Percentiles rank a stretch among this genome's conserved stretches.
These are phyloP conservation scores for Salix dunnii DNA, from an alignment of 345 rosid species.

Conservation along the genomic window DNA sequence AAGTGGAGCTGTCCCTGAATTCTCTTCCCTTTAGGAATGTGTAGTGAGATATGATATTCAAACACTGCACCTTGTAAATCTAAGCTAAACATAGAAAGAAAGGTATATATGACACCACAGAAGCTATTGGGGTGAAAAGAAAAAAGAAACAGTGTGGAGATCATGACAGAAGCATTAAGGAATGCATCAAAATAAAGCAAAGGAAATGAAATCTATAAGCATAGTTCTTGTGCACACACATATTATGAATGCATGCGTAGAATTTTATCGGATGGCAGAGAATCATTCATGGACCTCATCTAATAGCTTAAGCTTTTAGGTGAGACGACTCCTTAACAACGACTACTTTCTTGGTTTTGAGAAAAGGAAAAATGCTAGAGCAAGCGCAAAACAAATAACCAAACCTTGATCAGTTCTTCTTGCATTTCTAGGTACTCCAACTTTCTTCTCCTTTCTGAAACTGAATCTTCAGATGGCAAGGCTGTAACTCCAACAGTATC, in stretches of 20 bases:
- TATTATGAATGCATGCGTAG: not conserved
- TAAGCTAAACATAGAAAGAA: not conserved
- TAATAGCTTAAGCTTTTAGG: no score
- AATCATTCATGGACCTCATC: no score
- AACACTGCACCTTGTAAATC: not conserved
- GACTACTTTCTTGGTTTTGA: not conserved
- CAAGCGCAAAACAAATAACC: conserved; percentile 5
- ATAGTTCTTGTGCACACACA: not conserved
- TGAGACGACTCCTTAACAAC: no score
- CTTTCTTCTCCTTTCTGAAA: conserved; percentile 92
- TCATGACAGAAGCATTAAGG: not conserved
- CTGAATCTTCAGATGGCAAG: conserved; percentile 83
- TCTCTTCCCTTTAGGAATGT: not conserved
- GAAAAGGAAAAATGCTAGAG: conserved; percentile 4
- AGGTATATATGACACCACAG: not conserved
- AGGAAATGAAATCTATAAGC: not conserved
- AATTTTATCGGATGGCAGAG: not conserved
- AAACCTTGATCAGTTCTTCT: conserved; percentile 93
- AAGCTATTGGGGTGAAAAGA: not conserved
- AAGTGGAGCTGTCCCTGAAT: no score
- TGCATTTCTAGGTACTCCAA: conserved; percentile 93
- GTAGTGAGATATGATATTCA: not conserved
- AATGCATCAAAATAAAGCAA: not conserved
- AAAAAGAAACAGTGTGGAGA: not conserved
- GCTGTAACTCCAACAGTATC: conserved; percentile 89